Evolutionary conservation across 2,329 filamentous ascomycete species (phyloP).

Genomic region (Aspergillus amoenus): DNA sequence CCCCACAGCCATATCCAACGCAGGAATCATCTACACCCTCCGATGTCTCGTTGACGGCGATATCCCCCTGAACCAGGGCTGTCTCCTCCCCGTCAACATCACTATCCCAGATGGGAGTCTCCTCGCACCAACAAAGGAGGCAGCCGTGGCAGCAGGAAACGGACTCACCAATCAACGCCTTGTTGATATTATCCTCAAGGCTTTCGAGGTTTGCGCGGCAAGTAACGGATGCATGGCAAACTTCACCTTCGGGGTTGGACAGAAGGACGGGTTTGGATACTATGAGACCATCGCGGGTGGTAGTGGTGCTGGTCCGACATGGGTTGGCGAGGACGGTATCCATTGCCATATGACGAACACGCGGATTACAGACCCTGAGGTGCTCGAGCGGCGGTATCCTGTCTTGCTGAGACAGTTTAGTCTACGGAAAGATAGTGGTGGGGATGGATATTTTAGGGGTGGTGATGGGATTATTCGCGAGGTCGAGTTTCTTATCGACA

Average conservation of each 20-base stretch:
- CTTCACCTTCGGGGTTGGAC: conserved; percentile 73
- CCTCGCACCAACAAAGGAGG: conserved; percentile 71
- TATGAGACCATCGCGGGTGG: conserved; percentile 86
- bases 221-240: conserved; percentile 82
- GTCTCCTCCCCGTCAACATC: conserved; percentile 73
- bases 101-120: conserved; percentile 68
- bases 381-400: conserved; percentile 78
- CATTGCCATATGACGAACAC: conserved; percentile 90
- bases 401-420: conserved; percentile 73
- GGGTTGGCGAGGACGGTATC: conserved; percentile 74
- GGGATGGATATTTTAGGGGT: conserved; percentile 48
- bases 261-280: conserved; percentile 76
- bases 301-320: conserved; percentile 70
- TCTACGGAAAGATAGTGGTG: conserved; percentile 64
- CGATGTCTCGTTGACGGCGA: conserved; percentile 77
- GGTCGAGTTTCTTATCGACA: conserved; percentile 1
- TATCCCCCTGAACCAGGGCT: conserved; percentile 85
- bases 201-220: conserved; percentile 76
- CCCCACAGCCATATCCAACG: conserved; percentile 77
- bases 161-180: conserved; percentile 77
- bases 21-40: conserved; percentile 82
- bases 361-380: conserved; percentile 77
- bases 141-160: conserved; percentile 81
- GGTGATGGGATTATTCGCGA: conserved; percentile 6
- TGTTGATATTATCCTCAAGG: conserved; percentile 78